Base-by-base conservation (phyloP, 345 rosid genomes). In the Syzygium aqueum region DNA sequence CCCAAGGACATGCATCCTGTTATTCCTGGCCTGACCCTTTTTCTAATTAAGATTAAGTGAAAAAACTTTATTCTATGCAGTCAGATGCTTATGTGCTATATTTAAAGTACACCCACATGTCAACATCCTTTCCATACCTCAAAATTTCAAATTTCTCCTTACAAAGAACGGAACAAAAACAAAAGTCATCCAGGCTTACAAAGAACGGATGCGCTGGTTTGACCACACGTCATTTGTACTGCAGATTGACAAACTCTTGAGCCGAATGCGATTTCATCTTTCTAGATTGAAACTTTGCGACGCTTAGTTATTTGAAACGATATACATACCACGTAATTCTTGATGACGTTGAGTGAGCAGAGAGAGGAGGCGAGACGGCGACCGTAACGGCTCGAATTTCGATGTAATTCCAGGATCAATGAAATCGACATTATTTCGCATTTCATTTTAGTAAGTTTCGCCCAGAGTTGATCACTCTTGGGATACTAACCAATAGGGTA, bases 281-380 rank as follows among this genome's bases (percentile, higher is more conserved):
- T 0, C 30, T 61, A 11, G 13, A 61, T 11, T 61, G 33, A 61
- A 12, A 59, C 30, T 27, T 27, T 12, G 33, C 27, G 67, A n/a
- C 8, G 28, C 67, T 27, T 2, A n/a, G 30, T 13, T 27, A 61
- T 61, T n/a, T 16, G 17, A 61, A 78, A 37, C 5, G 3, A 51
- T 9, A 19, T 6, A 90, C 94, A 53, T 89, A 94, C 97, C 5
- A 95, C 95, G 51, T 90, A 86, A 87, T 92, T 89, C 40, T 91
- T 92, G 17, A 86, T 53, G 77, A 96, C 85, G 88, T 93, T 92
- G 0, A 96, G 91, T 49, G 93, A 87, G 33, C 90, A 90, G 84
- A 95, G 94, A 40, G 93, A 92, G 57, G 94, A 92, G 19, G 96
- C 96, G 0, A 96, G 93, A 51, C 93, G 94, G n/a, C n/a, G n/a